phyloP scores from a whole-genome alignment of 2,329 filamentous ascomycete genomes.

The Parascedosporium putredinis region DNA sequence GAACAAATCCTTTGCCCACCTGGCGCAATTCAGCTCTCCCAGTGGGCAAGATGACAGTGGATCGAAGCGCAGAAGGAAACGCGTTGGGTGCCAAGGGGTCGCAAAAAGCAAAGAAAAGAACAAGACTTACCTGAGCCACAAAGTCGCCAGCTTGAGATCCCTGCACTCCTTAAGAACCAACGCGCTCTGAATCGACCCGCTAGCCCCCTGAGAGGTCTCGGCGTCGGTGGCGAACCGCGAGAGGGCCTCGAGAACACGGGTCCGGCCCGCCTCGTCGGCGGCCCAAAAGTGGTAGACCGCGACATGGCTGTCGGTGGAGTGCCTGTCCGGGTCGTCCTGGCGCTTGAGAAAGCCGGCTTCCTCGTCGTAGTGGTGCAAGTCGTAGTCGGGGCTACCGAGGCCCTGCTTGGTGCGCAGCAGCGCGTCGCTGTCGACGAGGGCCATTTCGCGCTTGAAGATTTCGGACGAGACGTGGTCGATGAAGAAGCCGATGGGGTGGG shows the following conservation, averaged over 20 bases:
- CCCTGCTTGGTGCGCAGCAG: conserved; percentile 10
- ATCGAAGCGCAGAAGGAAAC: not conserved
- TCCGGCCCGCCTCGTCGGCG: conserved; percentile 1
- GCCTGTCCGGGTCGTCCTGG: conserved; percentile 9
- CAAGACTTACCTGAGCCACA: conserved; percentile 4
- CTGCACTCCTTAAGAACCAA: not conserved
- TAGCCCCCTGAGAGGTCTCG: not conserved
- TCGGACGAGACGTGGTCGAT: conserved; percentile 13
- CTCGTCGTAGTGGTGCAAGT: conserved; percentile 14
- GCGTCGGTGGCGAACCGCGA: not conserved
- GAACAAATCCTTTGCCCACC: too few relatives aligned
- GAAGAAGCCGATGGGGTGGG: conserved; percentile 14
- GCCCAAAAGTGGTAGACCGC: conserved; percentile 13
- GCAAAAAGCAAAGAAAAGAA: too few relatives aligned
- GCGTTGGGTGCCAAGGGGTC: too few relatives aligned
- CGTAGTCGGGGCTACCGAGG: conserved; percentile 12
- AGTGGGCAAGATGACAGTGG: too few relatives aligned
- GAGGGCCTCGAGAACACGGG: not conserved
- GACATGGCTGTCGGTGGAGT: conserved; percentile 10
- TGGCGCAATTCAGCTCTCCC: too few relatives aligned
- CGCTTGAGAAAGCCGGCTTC: conserved; percentile 10
- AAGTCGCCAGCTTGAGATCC: not conserved
- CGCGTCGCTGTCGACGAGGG: conserved; percentile 11
- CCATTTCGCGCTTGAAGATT: conserved; percentile 14
- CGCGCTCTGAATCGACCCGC: not conserved